phyloP scores from a whole-genome alignment of 1,139 yeast genomes.

The Hyphopichia fennica region DNA sequence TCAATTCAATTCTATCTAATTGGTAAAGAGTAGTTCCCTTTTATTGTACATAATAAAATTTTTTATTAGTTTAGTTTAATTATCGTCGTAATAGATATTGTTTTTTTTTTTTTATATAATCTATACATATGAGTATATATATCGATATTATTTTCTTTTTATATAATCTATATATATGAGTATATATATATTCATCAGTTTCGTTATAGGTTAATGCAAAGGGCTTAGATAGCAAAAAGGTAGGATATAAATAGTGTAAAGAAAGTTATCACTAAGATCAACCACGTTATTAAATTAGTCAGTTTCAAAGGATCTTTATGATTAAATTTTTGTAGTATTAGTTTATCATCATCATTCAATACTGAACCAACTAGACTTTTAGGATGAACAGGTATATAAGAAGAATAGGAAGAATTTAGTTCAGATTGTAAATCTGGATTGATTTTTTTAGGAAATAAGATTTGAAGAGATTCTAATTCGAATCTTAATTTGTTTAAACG shows the following conservation, averaged over 20 bases:
- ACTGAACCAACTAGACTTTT: neutral
- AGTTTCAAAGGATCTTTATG: neutral
- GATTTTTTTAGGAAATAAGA: neutral
- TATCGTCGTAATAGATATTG: neutral
- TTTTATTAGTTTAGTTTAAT: too few species aligned
- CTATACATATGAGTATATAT: too few species aligned
- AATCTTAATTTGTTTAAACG: constrained; percentile 2
- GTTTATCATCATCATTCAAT: neutral
- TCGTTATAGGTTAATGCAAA: neutral
- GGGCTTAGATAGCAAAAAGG: neutral
- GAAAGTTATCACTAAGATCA: neutral
- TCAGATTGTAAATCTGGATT: too few species aligned
- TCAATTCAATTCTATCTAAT: too few species aligned
- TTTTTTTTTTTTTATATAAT: too few species aligned
- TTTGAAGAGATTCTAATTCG: neutral
- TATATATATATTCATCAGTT: neutral
- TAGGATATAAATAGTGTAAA: neutral
- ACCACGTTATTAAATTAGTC: neutral
- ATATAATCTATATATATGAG: neutral
- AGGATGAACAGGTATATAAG: neutral
- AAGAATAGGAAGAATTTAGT: too few species aligned
- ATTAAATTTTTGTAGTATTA: neutral
- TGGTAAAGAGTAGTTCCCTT: too few species aligned
- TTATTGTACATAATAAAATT: too few species aligned
- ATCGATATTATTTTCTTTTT: neutral